Conservation (phyloP, 352 stramenopile genomes). For the Globisporangium okanoganense region DNA sequence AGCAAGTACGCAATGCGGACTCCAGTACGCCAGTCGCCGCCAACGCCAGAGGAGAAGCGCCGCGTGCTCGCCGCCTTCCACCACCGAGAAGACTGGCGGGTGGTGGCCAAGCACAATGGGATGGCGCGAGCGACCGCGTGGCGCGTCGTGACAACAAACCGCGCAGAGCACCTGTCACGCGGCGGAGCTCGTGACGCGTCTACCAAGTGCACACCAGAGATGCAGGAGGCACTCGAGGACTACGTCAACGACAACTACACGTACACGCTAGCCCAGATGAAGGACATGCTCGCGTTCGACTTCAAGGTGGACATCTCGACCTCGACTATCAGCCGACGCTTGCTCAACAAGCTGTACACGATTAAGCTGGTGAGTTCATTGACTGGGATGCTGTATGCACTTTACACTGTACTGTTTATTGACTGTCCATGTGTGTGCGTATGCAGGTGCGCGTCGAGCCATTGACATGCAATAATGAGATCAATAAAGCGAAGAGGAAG, state of each 20-base stretch:
- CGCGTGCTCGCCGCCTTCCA: too few species aligned
- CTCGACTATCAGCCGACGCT: slow-evolving; percentile 13
- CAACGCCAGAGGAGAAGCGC: too few species aligned
- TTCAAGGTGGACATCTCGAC: slow-evolving; percentile 6
- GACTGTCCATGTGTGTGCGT: background rate
- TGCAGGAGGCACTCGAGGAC: background rate
- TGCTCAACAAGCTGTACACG: slow-evolving; percentile 16
- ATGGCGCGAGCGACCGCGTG: background rate
- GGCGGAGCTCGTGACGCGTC: background rate
- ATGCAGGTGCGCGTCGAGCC: background rate
- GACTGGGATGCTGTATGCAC: too few species aligned
- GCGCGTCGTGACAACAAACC: background rate
- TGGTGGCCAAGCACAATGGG: background rate
- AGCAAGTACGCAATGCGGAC: too few species aligned
- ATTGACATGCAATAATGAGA: slow-evolving; percentile 17
- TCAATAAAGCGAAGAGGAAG: slow-evolving; percentile 23
- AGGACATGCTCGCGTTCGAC: background rate
- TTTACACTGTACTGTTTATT: slow-evolving; percentile 3
- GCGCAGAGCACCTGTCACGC: background rate
- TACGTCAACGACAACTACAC: background rate
- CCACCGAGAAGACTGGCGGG: too few species aligned
- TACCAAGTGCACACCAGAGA: background rate
- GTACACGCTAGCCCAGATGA: background rate
- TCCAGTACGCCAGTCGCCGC: too few species aligned
- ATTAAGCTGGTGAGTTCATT: slow-evolving; percentile 18